Base-by-base conservation (phyloP, 2,329 filamentous ascomycete genomes). In the Penicillium hordei region DNA sequence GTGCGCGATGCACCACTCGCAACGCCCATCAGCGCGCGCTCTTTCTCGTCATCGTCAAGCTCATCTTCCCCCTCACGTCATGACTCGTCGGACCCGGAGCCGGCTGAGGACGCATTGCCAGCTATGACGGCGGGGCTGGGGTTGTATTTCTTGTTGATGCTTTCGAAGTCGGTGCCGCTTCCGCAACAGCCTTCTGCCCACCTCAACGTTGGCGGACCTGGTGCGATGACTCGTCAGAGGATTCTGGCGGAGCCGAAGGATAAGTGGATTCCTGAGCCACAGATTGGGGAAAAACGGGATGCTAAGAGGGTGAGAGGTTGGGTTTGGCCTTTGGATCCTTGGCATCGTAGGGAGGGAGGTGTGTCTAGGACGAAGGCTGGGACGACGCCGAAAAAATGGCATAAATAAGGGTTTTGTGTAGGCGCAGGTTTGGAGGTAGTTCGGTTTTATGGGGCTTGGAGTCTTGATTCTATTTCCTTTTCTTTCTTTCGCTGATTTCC, bases 111-210 rank as follows among this genome's bases (percentile, higher is more conserved):
- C 49, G 64, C 31, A 52, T 48, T 12, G 63, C 71, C 50, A 31
- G 67, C 48, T 13, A 72, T 88, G 77, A 87, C 85, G 0, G 83
- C 82, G 15, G 80, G 78, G 4, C 69, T 88, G 23, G 86, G 84
- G 0, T 75, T 88, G 7, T 88, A 86, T 76, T 88, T 86, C 65
- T 72, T 88, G 17, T 82, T 87, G 56, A 87, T 88, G 84, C 80
- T 88, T 4, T 84, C 85, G 25, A 86, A 86, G 69, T 81, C 85
- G 53, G 78, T 81, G 40, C 82, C 84, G 1, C 76, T 88, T 38
- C 82, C 82, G 1, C 79, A 80, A 4, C 84, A 87, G 57, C 73
- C 75, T 43, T 79, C 81, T 15, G 85, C 83, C 71, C 80, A 81
- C 63, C 78, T 88, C 73, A 84, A 87, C 52, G 82, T 87, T 23